phyloP scores from a whole-genome alignment of 2,329 filamentous ascomycete genomes.

The Ilyonectria mors-panacis region DNA sequence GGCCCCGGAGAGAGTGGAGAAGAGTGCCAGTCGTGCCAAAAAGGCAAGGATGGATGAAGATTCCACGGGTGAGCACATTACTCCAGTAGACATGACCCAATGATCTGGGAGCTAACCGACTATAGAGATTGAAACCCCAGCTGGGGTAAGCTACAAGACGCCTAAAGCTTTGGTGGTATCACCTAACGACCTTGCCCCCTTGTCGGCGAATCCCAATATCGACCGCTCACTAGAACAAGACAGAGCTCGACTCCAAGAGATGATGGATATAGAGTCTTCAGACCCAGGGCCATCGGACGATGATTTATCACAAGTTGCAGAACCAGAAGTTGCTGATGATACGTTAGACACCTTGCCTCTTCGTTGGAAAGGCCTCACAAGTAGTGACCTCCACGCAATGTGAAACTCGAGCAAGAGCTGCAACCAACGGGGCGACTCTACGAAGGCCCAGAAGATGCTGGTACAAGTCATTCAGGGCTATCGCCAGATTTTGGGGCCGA shows the following conservation, averaged over 20 bases:
- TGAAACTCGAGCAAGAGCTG: background rate
- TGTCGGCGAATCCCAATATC: background rate
- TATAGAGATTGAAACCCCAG: background rate
- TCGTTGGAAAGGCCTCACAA: conserved; percentile 1
- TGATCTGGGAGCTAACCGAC: background rate
- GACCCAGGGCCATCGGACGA: too few species aligned
- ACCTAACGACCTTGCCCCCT: background rate
- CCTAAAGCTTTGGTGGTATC: background rate
- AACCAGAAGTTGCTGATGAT: too few species aligned
- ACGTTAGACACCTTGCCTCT: conserved; percentile 1
- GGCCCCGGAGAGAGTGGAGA: background rate
- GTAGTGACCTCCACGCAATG: background rate
- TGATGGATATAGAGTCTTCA: background rate
- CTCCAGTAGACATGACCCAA: background rate
- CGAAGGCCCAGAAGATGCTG: background rate
- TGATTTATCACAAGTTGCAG: background rate
- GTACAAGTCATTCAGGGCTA: background rate
- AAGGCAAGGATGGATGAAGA: background rate
- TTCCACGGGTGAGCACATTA: background rate
- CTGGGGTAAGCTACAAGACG: background rate
- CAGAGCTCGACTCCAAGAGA: background rate
- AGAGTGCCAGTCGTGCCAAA: background rate
- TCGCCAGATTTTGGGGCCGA: background rate
- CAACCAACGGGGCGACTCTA: background rate
- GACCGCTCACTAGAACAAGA: background rate